Conservation (phyloP, 441 rosid species). For the Manihot esculenta region DNA sequence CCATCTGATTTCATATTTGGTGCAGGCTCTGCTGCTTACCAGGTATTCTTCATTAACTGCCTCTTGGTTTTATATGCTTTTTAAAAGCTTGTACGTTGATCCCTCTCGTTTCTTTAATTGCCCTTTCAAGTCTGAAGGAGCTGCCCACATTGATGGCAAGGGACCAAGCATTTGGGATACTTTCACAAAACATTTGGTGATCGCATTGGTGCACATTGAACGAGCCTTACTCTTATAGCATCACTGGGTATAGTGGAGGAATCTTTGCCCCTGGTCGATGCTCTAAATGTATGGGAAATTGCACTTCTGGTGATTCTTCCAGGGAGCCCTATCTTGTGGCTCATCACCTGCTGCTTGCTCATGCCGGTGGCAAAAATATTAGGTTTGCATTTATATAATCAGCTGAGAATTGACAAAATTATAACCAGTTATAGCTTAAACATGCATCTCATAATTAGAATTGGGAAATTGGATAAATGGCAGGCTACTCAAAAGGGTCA, state of each 20-base stretch:
- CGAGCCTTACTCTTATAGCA: conserved; percentile 12
- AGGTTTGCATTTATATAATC: conserved; percentile 8
- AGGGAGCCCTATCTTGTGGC: conserved; percentile 27
- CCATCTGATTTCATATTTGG: conserved; percentile 30
- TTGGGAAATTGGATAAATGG: not conserved
- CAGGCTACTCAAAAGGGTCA: conserved; percentile 26
- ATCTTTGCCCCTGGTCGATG: conserved; percentile 28
- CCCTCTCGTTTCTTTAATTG: not conserved
- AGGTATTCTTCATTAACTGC: not conserved
- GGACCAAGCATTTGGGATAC: conserved; percentile 58
- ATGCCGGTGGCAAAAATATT: conserved; percentile 27
- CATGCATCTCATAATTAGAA: not conserved
- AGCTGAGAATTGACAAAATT: too few relatives aligned
- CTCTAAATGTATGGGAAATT: conserved; percentile 17
- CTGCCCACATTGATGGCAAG: conserved; percentile 39
- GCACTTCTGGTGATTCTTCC: conserved; percentile 24
- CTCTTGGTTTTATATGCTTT: too few relatives aligned
- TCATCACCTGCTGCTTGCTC: conserved; percentile 28
- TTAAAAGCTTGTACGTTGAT: not conserved
- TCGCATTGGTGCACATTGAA: conserved; percentile 26
- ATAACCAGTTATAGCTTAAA: too few relatives aligned
- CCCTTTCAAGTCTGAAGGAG: conserved; percentile 39
- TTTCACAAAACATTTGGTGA: conserved; percentile 33
- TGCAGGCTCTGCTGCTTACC: conserved; percentile 31
- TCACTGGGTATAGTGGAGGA: conserved; percentile 14